Conservation (phyloP, 768 basidiomycete species). For the Asterophora parasitica region DNA sequence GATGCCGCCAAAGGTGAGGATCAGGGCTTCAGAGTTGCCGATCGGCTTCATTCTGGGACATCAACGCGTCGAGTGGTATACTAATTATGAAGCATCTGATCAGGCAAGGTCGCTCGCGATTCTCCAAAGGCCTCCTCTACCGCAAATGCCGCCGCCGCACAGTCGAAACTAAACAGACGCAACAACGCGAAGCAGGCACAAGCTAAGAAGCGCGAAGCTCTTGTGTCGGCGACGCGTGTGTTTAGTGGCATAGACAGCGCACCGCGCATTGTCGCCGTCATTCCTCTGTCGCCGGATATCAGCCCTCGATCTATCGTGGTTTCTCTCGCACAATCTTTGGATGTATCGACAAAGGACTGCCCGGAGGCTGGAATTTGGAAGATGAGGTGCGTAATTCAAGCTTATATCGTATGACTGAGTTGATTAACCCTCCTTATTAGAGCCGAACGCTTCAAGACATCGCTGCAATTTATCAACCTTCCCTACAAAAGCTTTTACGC, state of each 20-base stretch:
- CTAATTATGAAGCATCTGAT: not conserved
- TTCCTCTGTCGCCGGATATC: slow-evolving; percentile 76
- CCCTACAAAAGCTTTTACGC: slow-evolving; percentile 69
- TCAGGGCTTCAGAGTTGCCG: not conserved
- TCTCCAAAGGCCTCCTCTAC: slow-evolving; percentile 49
- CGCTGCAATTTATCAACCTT: slow-evolving; percentile 80
- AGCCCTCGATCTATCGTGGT: slow-evolving; percentile 44
- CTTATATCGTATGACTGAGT: not conserved
- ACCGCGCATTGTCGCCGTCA: slow-evolving; percentile 82
- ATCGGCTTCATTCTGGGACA: not conserved
- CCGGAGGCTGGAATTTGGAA: slow-evolving; percentile 56
- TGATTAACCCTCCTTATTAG: slow-evolving; percentile 32
- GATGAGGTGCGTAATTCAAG: slow-evolving; percentile 43
- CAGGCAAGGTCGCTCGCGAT: slow-evolving; percentile 55
- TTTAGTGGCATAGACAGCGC: slow-evolving; percentile 75
- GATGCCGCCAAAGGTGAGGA: slow-evolving; percentile 75
- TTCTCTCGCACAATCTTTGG: slow-evolving; percentile 57
- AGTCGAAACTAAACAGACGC: slow-evolving; percentile 72
- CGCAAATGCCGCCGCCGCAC: slow-evolving; percentile 50
- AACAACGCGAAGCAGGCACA: slow-evolving; percentile 86
- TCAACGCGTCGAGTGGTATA: not conserved
- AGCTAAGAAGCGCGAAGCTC: slow-evolving; percentile 58
- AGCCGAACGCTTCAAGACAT: slow-evolving; percentile 87
- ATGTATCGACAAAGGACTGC: slow-evolving; percentile 47
- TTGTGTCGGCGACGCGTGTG: slow-evolving; percentile 69